A percentile compares a stretch with the other conserved stretches of the same genome.
phyloP scores from a whole-genome alignment of 1,284 basidiomycete species.

The Salmacisia buchloeana region DNA sequence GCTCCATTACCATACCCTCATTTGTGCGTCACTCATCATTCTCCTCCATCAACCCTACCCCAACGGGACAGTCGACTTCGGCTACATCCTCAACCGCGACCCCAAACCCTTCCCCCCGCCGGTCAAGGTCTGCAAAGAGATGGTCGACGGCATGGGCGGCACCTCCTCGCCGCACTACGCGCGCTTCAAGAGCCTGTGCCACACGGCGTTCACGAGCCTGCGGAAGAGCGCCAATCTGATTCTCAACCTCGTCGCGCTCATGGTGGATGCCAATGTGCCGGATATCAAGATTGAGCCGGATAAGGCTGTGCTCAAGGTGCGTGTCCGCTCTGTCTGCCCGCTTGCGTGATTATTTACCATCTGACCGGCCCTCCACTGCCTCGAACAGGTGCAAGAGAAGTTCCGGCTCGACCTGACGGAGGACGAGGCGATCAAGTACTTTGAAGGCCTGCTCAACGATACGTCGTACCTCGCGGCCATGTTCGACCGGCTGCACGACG shows the following conservation, averaged over 20 bases:
- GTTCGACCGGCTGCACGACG: constrained; percentile 55
- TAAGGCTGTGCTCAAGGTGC: constrained; percentile 59
- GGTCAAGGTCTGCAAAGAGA: constrained; percentile 97
- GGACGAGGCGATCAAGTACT: constrained; percentile 78
- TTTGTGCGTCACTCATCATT: background rate
- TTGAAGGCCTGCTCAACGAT: constrained; percentile 86
- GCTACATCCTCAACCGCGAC: constrained; percentile 94
- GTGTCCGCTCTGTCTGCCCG: constrained; percentile 4
- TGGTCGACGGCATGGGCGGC: constrained; percentile 99
- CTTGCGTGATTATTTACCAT: background rate
- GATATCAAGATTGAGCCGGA: constrained; percentile 78
- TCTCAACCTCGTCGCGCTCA: constrained; percentile 87
- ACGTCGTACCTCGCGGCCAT: constrained; percentile 90
- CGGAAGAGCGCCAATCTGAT: constrained; percentile 93
- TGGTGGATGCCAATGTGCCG: constrained; percentile 97
- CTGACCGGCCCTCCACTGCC: constrained; percentile 63
- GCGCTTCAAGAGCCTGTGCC: constrained; percentile 91
- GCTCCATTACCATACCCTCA: background rate
- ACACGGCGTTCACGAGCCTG: constrained; percentile 90
- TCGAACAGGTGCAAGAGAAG: constrained; percentile 80
- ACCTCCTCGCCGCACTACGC: constrained; percentile 67
- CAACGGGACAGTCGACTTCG: constrained; percentile 83
- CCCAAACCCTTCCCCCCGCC: constrained; percentile 97
- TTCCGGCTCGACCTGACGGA: constrained; percentile 78
- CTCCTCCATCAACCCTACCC: background rate